Evolutionary conservation across 208 protist species (phyloP), one percentile per base, ranked within the genome.

Genomic region (Acanthamoeba lenticulata): DNA sequence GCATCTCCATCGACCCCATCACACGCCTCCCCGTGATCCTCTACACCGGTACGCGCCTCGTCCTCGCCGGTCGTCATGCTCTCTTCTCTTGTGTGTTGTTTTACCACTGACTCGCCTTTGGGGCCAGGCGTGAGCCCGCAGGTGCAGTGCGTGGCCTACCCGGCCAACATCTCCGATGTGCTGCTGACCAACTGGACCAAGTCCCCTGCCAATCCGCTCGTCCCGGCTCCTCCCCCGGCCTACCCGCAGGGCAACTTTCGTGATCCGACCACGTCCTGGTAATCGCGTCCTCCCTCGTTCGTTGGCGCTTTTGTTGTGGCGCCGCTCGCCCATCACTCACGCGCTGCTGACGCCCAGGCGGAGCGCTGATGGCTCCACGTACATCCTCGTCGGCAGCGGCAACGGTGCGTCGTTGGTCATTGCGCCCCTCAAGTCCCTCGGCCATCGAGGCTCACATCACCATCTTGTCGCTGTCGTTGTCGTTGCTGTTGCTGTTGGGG

Each of bases 121-220:
- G 13, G 2, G 34, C 5, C 29, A 83, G 72, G 72, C 2, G 72
- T 83, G 72, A 83, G 24, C 29, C 72, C 72, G 29, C 72, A 90
- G 49, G 44, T 67, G 6, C 81, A 90, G 49, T 90, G 81, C 38
- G 2, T 90, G 32, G 81, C 81, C 47, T 65, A 67, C 24, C 81
- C 81, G 29, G 81, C 81, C 0, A 32, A 90, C 24, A 7, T 42
- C 3, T 90, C 81, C 27, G 81, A 90, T 55, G 7, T 13, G 9
- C 42, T 65, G 17, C 81, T 90, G 45, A 90, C 81, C 52, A 32
- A 90, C 81, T 90, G 81, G 81, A 65, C 44, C 49, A 90, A 90
- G 52, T 90, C 44, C 29, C 21, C 45, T 36, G 13, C 49, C 49
- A 90, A 90, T 40, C 81, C 81, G 7, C 44, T 90, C 81, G 45